Base-by-base conservation (phyloP, 2,329 filamentous ascomycete species). In the Xylogone sp. region DNA sequence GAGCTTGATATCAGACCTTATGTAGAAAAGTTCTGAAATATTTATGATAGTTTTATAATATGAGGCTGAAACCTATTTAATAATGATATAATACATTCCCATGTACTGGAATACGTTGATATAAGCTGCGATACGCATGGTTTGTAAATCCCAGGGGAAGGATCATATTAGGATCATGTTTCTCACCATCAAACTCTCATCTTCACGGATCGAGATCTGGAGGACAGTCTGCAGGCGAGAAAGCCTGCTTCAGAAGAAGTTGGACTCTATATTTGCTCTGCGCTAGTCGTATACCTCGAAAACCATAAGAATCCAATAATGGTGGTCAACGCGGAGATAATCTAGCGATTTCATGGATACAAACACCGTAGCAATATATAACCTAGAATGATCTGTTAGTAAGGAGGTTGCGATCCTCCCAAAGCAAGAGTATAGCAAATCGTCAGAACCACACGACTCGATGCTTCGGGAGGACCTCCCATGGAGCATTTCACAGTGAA, bases 231-330 rank as follows among this genome's bases (percentile, higher is more conserved):
- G 89, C 87, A 84, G 86, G 85, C 77, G 76, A 91, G 87, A 79
- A 71, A 72, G 70, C 72, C 71, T 75, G 66, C 56, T 50, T 58
- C 57, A 49, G 56, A 63, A 57, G 70, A 75, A 69, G 65, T 67
- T 62, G 62, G 68, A 69, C 64, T 65, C 71, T 70, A 62, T 68
- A 65, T 73, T 94, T 79, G 64, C 72, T 96, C 78, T 96, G 79
- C 88, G 90, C 90, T 82, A 92, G 81, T 83, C 84, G 88, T 96
- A 84, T 96, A 96, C 86, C 90, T 90, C 83, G 83, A 83, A 79
- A 87, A 83, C 86, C 88, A 90, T 86, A 66, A 76, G 71, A 63
- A 64, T 73, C 53, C 59, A 53, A 43, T 56, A 53, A 57, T 62
- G 65, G 74, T 78, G 87, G 83, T 85, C 82, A 79, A 86, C 83